Conservation (phyloP, 495 filamentous ascomycete species). For the Hypoxylon crocopeplum region DNA sequence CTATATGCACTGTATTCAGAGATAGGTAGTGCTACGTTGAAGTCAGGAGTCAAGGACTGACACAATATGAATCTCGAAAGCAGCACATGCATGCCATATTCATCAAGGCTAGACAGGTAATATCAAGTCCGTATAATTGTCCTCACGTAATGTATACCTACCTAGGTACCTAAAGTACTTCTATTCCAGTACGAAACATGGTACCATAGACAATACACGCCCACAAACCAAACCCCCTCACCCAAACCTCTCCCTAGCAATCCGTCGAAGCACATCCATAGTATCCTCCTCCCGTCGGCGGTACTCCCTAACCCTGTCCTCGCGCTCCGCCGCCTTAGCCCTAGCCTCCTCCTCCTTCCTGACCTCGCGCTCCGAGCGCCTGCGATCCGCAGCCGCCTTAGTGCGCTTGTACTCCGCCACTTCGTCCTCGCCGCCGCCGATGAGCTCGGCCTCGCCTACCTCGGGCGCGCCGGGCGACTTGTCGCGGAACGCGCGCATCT, state of each 20-base stretch:
- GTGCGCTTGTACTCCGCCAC: constrained; percentile 62
- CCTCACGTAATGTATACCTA: too few species aligned
- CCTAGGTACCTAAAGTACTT: too few species aligned
- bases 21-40: too few species aligned
- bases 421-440: constrained; percentile 65
- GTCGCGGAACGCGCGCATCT: constrained; percentile 59
- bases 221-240: constrained; percentile 4
- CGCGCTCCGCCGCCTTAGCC: constrained; percentile 66
- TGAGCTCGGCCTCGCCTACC: constrained; percentile 64
- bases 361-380: constrained; percentile 70
- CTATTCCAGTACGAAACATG: too few species aligned
- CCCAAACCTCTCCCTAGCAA: constrained; percentile 69
- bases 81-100: too few species aligned
- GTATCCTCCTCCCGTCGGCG: constrained; percentile 68
- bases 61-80: too few species aligned
- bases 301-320: constrained; percentile 64
- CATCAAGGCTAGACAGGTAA: too few species aligned
- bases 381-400: constrained; percentile 61
- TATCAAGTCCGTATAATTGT: too few species aligned
- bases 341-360: constrained; percentile 68
- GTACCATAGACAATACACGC: too few species aligned
- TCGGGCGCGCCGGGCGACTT: constrained; percentile 60
- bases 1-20: too few species aligned
- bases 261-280: constrained; percentile 66
- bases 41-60: too few species aligned